Percentiles rank a stretch among this genome's conserved stretches.
These are phyloP conservation scores for Xylaria sp. DNA, from an alignment of 2,329 filamentous ascomycete genomes.

Conservation along the genomic window DNA sequence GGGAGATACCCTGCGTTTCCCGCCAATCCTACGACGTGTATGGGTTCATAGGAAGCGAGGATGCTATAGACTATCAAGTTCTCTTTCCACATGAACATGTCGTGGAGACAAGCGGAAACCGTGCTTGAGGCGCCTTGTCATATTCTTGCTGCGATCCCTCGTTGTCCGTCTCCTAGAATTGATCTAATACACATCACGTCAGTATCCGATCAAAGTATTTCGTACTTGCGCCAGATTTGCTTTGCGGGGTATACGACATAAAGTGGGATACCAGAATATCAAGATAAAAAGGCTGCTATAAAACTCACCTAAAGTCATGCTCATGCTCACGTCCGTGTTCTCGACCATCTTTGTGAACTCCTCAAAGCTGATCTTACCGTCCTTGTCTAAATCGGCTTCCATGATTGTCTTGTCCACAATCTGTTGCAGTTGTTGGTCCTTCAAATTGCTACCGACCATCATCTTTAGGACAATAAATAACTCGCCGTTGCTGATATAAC, in stretches of 20 bases:
- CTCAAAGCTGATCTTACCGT: constrained; percentile 98
- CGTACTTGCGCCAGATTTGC: not conserved
- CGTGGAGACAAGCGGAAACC: not conserved
- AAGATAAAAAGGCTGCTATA: not conserved
- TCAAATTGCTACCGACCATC: constrained; percentile 99
- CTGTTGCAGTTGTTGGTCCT: constrained; percentile 98
- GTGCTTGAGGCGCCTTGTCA: not conserved
- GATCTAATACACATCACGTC: constrained; percentile 16
- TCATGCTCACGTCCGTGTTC: constrained; percentile 81
- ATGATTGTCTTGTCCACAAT: constrained; percentile 99
- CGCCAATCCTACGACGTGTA: not conserved
- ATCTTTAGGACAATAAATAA: constrained; percentile 99
- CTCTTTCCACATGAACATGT: not conserved
- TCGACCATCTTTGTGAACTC: constrained; percentile 99
- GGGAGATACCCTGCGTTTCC: constrained; percentile 2
- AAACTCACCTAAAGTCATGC: constrained; percentile 71
- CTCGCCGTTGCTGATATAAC: constrained; percentile 98
- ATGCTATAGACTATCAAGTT: not conserved
- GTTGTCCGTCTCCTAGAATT: constrained; percentile 23
- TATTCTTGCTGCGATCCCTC: not conserved
- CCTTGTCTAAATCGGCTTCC: constrained; percentile 95
- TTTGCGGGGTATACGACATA: too few relatives aligned
- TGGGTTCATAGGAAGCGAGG: not conserved
- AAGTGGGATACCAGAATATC: not conserved
- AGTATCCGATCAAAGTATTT: not conserved